These are phyloP conservation scores for Cyclotella kingstonii DNA, from an alignment of 108 stramenopile species.

Conservation along the genomic window DNA sequence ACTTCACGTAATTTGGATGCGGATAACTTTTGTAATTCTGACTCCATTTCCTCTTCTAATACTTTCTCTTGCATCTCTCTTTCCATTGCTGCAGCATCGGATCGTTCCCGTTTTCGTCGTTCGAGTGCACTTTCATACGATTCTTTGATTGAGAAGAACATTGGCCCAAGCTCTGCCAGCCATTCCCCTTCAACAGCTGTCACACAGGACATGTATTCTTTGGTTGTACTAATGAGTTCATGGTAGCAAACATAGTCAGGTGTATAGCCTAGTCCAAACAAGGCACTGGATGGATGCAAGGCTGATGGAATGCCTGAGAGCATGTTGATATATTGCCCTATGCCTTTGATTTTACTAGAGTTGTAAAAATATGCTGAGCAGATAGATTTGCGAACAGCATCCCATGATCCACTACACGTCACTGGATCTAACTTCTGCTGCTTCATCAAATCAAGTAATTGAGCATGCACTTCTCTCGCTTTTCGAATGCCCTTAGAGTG, in stretches of 20 bases:
- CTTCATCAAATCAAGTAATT: conserved; percentile 96
- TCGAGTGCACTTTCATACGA: conserved; percentile 75
- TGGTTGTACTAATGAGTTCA: conserved; percentile 96
- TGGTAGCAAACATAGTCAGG: conserved; percentile 99
- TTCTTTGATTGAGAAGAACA: conserved; percentile 96
- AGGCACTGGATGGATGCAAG: conserved; percentile 89
- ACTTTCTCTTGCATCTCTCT: conserved; percentile 60
- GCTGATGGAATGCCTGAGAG: conserved; percentile 90
- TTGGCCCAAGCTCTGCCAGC: conserved; percentile 98
- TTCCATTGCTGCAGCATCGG: conserved; percentile 62
- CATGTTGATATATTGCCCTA: conserved; percentile 99
- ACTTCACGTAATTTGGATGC: conserved; percentile 20
- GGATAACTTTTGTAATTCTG: conserved; percentile 36
- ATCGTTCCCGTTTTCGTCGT: conserved; percentile 63
- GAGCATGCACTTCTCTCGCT: conserved; percentile 94
- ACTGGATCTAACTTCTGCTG: conserved; percentile 85
- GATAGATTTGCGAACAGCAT: conserved; percentile 95
- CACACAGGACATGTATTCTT: conserved; percentile 98
- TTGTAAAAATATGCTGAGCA: conserved; percentile 99
- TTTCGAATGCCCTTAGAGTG: conserved; percentile 96
- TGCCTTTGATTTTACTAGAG: conserved; percentile 94
- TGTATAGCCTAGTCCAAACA: conserved; percentile 96
- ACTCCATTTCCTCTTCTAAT: conserved; percentile 43
- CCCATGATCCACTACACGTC: conserved; percentile 92
- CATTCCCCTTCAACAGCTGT: conserved; percentile 99